Base-by-base conservation (phyloP, 345 rosid species). In the Laguncularia racemosa region DNA sequence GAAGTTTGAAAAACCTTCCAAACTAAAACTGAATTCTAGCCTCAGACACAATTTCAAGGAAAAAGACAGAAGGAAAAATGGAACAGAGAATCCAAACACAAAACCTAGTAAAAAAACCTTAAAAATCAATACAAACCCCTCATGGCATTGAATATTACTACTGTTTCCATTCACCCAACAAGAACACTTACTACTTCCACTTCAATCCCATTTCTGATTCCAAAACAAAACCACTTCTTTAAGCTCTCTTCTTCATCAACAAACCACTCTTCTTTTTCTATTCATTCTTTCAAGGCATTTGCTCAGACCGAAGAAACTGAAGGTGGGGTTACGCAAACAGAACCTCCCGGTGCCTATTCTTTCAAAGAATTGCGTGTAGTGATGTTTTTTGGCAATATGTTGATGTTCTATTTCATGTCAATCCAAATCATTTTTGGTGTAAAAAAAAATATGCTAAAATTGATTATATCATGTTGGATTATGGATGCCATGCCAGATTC, bases 281-380 rank as follows among this genome's bases (percentile, higher is more conserved):
- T n/a, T 12, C 17, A 52, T 56, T 68, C 62, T 58, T 53, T 54
- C 8, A 56, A 58, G 59, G 23, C 75, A 50, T 72, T 68, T 48
- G 84, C 81, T 61, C 83, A 62, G 43, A 61, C 88, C 12, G 74
- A 76, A 18, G 64, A 65, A 16, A 58, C 67, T 53, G 74, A 75
- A 58, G 54, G 64, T 46, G 56, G 47, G 52, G 51, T 67, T 59
- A 71, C 81, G 23, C 76, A 76, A 16, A 77, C 71, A 62, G 75
- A 71, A 26, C 68, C 75, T 56, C 71, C 76, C 28, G 59, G 67
- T 21, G 14, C 26, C 18, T 2, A 6, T 23, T 23, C 28, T 6
- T 23, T 23, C 28, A 23, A 23, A 23, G 28, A 23, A 23, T 23
- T 23, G 5, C 5, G 28, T 23, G 5, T 23, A 23, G 1, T 23